Percentiles rank a stretch among this genome's conserved stretches.
Evolutionary conservation across 106 monocot genomes (phyloP).

Genomic region (Agapanthus africanus): DNA sequence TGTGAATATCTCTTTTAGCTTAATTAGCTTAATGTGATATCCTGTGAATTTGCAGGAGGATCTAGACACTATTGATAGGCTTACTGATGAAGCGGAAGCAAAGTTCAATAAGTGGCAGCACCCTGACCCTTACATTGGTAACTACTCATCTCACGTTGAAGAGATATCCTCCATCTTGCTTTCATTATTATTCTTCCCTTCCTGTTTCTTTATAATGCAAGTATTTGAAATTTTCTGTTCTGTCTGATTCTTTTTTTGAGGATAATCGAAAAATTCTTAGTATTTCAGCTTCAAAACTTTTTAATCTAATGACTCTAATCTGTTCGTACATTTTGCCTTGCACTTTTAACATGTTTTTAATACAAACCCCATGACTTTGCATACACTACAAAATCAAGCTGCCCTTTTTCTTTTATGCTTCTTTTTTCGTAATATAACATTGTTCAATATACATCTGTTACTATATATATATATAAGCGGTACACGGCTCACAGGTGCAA

Average conservation of each 20-base stretch:
- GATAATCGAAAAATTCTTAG: not conserved
- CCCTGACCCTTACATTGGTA: constrained; percentile 99
- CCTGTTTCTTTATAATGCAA: not conserved
- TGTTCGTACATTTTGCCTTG: not conserved
- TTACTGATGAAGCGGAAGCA: constrained; percentile 67
- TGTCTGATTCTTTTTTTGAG: not conserved
- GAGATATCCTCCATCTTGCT: no score
- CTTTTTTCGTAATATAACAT: no score
- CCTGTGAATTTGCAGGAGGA: constrained; percentile 55
- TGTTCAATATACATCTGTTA: no score
- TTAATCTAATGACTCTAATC: no score
- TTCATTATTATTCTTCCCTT: no score
- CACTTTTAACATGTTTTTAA: not conserved
- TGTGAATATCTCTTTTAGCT: no score
- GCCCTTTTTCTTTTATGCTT: not conserved
- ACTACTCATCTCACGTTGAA: no score
- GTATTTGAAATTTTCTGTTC: not conserved
- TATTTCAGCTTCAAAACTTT: not conserved
- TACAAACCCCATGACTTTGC: not conserved
- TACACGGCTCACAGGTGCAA: no score
- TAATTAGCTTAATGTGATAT: not conserved
- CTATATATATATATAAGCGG: no score
- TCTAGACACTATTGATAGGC: constrained; percentile 78
- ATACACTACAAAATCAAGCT: not conserved
- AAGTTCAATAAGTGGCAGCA: constrained; percentile 55